A percentile compares a stretch with the other conserved stretches of the same genome.
phyloP scores from a whole-genome alignment of 352 stramenopile genomes.

The Pythium pectinolyticum region DNA sequence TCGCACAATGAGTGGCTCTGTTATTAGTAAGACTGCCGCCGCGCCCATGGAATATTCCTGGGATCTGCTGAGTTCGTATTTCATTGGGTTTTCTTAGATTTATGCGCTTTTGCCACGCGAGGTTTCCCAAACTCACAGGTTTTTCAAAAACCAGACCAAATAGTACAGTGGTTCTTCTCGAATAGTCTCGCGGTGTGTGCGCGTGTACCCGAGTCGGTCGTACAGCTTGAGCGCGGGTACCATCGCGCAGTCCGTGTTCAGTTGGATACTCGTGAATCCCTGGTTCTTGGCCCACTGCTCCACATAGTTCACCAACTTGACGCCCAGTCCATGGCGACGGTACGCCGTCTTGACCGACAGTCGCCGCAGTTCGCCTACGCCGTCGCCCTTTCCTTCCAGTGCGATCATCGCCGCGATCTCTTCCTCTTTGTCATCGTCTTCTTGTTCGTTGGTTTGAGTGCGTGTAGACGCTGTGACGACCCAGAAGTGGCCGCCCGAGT shows the following conservation, averaged over 20 bases:
- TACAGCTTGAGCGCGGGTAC: slow-evolving; percentile 29
- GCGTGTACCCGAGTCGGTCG: slow-evolving; percentile 22
- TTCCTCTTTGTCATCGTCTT: background rate
- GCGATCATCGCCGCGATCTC: slow-evolving; percentile 33
- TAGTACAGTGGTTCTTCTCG: slow-evolving; percentile 9
- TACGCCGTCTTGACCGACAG: slow-evolving; percentile 41
- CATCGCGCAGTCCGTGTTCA: slow-evolving; percentile 43
- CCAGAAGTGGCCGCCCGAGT: slow-evolving; percentile 27
- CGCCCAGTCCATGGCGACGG: slow-evolving; percentile 38
- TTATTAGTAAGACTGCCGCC: too few species aligned
- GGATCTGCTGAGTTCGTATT: too few species aligned
- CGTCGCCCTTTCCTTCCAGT: slow-evolving; percentile 28
- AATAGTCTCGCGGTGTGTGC: slow-evolving; percentile 8
- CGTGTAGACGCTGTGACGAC: slow-evolving; percentile 41
- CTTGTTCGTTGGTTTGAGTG: too few species aligned
- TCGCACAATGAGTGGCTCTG: slow-evolving; percentile 12
- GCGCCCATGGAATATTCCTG: too few species aligned
- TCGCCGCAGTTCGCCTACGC: slow-evolving; percentile 36
- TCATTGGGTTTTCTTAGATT: too few species aligned
- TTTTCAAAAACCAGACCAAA: slow-evolving; percentile 20
- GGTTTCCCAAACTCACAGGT: slow-evolving; percentile 2
- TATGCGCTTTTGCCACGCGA: too few species aligned
- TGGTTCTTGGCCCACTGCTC: slow-evolving; percentile 41
- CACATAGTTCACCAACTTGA: slow-evolving; percentile 34
- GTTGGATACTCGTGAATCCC: slow-evolving; percentile 31